Conservation (phyloP, 2,329 filamentous ascomycete genomes). For the Penicillium expansum region DNA sequence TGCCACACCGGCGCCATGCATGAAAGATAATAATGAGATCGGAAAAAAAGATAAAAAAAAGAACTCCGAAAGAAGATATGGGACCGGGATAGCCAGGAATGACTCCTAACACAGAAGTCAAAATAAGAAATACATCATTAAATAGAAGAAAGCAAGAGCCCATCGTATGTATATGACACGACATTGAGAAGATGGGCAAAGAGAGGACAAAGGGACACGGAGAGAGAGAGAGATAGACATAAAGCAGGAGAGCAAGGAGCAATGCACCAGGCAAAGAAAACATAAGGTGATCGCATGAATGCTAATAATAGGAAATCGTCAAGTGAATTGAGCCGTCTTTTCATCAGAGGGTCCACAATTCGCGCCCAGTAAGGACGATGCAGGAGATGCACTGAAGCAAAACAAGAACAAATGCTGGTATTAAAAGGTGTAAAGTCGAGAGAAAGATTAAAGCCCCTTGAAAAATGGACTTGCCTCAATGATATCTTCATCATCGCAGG, state of each 20-base stretch:
- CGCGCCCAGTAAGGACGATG: not conserved
- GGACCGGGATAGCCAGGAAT: not conserved
- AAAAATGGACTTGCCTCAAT: slow-evolving; percentile 78
- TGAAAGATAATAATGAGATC: not conserved
- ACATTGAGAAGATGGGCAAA: not conserved
- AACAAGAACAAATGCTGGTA: not conserved
- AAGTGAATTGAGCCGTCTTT: not conserved
- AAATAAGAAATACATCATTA: slow-evolving; percentile 1
- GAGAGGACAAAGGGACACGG: not conserved
- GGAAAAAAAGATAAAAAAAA: not conserved
- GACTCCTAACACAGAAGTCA: not conserved
- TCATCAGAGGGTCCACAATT: not conserved
- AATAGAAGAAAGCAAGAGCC: not conserved
- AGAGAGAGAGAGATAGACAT: not conserved
- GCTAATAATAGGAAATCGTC: slow-evolving; percentile 2
- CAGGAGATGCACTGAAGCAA: not conserved
- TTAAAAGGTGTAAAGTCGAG: not conserved
- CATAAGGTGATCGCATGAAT: not conserved
- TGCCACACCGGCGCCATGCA: slow-evolving; percentile 6
- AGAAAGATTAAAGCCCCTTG: slow-evolving; percentile 42
- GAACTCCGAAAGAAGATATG: not conserved
- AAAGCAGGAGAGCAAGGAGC: not conserved
- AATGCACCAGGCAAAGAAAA: not conserved
- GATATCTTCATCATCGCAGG: slow-evolving; percentile 76
- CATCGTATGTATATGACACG: not conserved